A percentile compares a stretch with the other conserved stretches of the same genome.
phyloP scores from a whole-genome alignment of 345 rosid species.

The Garcia nutans region DNA sequence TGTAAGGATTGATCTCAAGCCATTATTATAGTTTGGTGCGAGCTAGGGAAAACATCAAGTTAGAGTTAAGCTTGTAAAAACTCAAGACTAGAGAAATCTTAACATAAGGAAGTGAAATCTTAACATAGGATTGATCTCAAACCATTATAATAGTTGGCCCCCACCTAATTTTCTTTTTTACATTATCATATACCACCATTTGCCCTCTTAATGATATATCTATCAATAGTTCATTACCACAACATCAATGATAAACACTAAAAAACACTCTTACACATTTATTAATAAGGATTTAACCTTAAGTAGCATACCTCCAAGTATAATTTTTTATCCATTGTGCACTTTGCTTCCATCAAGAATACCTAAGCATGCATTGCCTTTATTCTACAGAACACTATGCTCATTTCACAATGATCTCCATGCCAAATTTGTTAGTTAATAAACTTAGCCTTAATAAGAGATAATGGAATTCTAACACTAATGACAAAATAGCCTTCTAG shows the following conservation, averaged over 20 bases:
- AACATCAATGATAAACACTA: background rate
- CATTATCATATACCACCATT: conserved; percentile 73
- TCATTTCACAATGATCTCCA: background rate
- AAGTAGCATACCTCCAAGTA: conserved; percentile 67
- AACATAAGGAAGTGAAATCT: too few species aligned
- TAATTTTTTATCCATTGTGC: conserved; percentile 69
- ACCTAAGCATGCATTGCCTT: conserved; percentile 85
- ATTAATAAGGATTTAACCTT: background rate
- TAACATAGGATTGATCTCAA: too few species aligned
- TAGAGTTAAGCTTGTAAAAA: too few species aligned
- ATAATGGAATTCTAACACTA: conserved; percentile 49
- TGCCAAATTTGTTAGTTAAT: background rate
- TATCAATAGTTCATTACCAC: conserved; percentile 24
- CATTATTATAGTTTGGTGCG: too few species aligned
- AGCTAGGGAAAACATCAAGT: too few species aligned
- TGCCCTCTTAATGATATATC: conserved; percentile 74
- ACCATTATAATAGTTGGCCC: too few species aligned
- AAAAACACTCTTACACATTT: too few species aligned
- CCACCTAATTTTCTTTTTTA: conserved; percentile 75
- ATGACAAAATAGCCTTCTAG: conserved; percentile 79
- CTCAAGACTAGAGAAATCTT: too few species aligned
- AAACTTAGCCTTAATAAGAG: background rate
- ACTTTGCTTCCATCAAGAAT: conserved; percentile 84
- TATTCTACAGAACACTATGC: conserved; percentile 46
- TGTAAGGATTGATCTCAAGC: too few species aligned